A percentile compares a stretch with the other conserved stretches of the same genome.
Conservation (phyloP, 2,329 filamentous ascomycete species). For the Fusarium compactum region DNA sequence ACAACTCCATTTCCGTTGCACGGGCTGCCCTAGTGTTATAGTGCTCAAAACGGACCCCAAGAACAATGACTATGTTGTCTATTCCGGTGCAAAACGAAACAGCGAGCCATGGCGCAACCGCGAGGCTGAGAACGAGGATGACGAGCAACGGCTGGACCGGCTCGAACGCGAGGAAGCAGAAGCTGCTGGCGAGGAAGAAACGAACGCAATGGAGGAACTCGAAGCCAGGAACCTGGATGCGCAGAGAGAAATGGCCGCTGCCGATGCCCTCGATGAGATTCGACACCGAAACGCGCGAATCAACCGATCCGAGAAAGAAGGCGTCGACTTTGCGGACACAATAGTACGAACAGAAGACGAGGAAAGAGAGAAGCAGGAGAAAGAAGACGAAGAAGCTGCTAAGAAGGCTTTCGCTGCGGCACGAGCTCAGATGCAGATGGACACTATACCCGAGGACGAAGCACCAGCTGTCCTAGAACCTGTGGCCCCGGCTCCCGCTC, state of each 20-base stretch:
- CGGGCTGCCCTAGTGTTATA: slow-evolving; percentile 87
- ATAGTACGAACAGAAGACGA: slow-evolving; percentile 68
- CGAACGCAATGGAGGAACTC: slow-evolving; percentile 93
- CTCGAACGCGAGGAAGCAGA: slow-evolving; percentile 80
- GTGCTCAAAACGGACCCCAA: slow-evolving; percentile 84
- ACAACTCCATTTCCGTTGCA: slow-evolving; percentile 68
- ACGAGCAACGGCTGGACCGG: slow-evolving; percentile 87
- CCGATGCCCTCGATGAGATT: slow-evolving; percentile 95
- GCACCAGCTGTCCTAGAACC: slow-evolving; percentile 44
- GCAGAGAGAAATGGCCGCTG: slow-evolving; percentile 94
- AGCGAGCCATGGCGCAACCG: slow-evolving; percentile 88
- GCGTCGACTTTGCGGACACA: slow-evolving; percentile 69
- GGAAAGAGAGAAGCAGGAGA: slow-evolving; percentile 74
- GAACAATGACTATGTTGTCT: slow-evolving; percentile 89
- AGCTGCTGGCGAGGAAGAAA: slow-evolving; percentile 74
- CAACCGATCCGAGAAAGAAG: slow-evolving; percentile 79
- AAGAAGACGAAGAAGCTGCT: slow-evolving; percentile 86
- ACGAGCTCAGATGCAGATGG: slow-evolving; percentile 65
- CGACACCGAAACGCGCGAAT: slow-evolving; percentile 89
- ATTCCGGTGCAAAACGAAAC: slow-evolving; percentile 81
- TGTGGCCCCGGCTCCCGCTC: slow-evolving; percentile 47
- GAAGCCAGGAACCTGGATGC: slow-evolving; percentile 95
- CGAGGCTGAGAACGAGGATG: slow-evolving; percentile 77
- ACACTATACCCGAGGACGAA: slow-evolving; percentile 63
- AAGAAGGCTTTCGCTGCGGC: slow-evolving; percentile 77